Percentiles rank a stretch among this genome's conserved stretches.
phyloP scores from a whole-genome alignment of 2,329 filamentous ascomycete genomes.

The Fusarium tupiense region DNA sequence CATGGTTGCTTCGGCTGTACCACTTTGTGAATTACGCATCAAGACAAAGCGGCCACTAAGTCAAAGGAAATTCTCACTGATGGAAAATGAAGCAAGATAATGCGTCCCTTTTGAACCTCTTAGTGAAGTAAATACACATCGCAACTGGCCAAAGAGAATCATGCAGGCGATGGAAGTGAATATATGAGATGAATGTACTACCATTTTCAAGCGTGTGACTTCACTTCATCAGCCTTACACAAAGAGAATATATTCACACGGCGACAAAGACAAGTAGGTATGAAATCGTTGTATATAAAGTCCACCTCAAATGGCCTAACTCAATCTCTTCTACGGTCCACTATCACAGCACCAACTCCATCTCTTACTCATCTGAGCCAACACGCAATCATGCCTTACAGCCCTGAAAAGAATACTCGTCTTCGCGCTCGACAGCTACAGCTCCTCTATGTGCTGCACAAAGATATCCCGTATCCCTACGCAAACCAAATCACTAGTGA shows the following conservation, averaged over 20 bases:
- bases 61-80: fast-evolving
- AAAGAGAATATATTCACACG: neutral
- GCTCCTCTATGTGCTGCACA: neutral
- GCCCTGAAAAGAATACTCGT: neutral
- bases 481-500: neutral
- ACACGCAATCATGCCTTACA: neutral
- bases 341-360: fast-evolving
- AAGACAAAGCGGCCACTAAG: fast-evolving
- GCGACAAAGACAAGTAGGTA: fast-evolving
- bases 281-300: fast-evolving
- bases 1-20: fast-evolving
- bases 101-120: neutral
- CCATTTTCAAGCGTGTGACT: fast-evolving
- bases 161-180: neutral
- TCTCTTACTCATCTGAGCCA: neutral
- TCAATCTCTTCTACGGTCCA: neutral
- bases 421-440: neutral
- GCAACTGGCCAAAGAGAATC: neutral
- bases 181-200: fast-evolving
- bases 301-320: neutral
- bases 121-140: neutral
- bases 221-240: neutral
- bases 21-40: neutral
- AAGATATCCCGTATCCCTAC: neutral
- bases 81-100: fast-evolving